phyloP scores from a whole-genome alignment of 345 rosid genomes.

The Lumnitzera littorea region DNA sequence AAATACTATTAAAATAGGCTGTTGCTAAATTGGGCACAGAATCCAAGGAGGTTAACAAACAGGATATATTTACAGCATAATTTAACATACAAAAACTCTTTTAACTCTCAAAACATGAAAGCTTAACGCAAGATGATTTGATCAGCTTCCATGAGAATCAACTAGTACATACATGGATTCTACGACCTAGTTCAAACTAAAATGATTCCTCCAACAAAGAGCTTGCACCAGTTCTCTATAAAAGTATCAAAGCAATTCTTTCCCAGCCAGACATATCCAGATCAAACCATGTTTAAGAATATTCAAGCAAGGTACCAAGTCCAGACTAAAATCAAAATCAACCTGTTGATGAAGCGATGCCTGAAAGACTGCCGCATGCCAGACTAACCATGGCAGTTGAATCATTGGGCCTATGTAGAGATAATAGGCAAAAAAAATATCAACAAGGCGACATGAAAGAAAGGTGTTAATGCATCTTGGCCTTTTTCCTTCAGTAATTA shows the following conservation, averaged over 20 bases:
- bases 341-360: conserved; percentile 93
- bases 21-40: too few relatives aligned
- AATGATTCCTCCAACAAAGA: too few relatives aligned
- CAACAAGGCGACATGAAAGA: not conserved
- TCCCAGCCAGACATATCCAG: not conserved
- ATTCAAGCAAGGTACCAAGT: not conserved
- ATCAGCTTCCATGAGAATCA: too few relatives aligned
- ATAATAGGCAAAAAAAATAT: conserved; percentile 1
- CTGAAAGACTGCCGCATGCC: conserved; percentile 89
- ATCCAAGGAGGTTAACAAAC: too few relatives aligned
- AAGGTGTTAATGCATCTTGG: not conserved
- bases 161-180: too few relatives aligned
- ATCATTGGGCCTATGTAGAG: conserved; percentile 60
- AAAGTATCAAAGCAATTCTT: not conserved
- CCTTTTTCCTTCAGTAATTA: not conserved
- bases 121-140: too few relatives aligned
- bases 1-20: too few relatives aligned
- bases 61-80: too few relatives aligned
- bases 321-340: conserved; percentile 3
- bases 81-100: too few relatives aligned
- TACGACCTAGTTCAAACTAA: too few relatives aligned
- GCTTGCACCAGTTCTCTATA: not conserved
- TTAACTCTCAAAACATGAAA: too few relatives aligned
- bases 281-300: not conserved
- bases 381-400: conserved; percentile 51